These are phyloP conservation scores for Clonostachys sp. DNA, from an alignment of 2,329 filamentous ascomycete genomes.

Conservation along the genomic window DNA sequence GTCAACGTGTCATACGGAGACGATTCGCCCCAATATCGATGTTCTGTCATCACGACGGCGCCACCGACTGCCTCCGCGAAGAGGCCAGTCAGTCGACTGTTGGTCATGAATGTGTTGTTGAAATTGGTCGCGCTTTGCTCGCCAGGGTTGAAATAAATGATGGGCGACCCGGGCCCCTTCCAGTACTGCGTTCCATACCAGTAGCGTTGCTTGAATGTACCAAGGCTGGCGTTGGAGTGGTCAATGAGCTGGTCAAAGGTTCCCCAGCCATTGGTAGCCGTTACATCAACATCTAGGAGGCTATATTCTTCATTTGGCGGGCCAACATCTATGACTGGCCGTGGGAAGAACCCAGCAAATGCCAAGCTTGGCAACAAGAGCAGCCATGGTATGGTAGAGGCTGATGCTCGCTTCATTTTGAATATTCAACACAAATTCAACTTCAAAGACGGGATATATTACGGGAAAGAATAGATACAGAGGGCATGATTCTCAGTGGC, in stretches of 20 bases:
- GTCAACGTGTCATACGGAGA: slow-evolving; percentile 60
- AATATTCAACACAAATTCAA: too few relatives aligned
- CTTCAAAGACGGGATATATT: too few relatives aligned
- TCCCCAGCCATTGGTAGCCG: background rate
- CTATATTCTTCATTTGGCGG: too few relatives aligned
- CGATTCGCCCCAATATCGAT: slow-evolving; percentile 77
- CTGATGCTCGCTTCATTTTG: too few relatives aligned
- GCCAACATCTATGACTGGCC: too few relatives aligned
- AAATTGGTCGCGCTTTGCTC: slow-evolving; percentile 54
- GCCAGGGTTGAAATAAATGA: slow-evolving; percentile 63
- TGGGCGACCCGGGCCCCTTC: slow-evolving; percentile 69
- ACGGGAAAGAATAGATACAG: too few relatives aligned
- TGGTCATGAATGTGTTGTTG: slow-evolving; percentile 59
- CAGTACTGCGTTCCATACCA: slow-evolving; percentile 77
- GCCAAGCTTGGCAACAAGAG: too few relatives aligned
- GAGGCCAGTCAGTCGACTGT: slow-evolving; percentile 63
- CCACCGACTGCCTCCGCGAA: slow-evolving; percentile 65
- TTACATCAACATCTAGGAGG: too few relatives aligned
- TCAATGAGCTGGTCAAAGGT: slow-evolving; percentile 53
- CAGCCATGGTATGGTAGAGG: too few relatives aligned
- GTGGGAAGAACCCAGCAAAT: too few relatives aligned
- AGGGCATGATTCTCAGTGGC: too few relatives aligned
- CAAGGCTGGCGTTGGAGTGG: slow-evolving; percentile 50
- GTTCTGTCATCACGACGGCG: slow-evolving; percentile 72
- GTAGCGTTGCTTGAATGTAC: slow-evolving; percentile 66